Conservation (phyloP, 2,329 filamentous ascomycete genomes). For the Pseudophaeomoniella oleicola region DNA sequence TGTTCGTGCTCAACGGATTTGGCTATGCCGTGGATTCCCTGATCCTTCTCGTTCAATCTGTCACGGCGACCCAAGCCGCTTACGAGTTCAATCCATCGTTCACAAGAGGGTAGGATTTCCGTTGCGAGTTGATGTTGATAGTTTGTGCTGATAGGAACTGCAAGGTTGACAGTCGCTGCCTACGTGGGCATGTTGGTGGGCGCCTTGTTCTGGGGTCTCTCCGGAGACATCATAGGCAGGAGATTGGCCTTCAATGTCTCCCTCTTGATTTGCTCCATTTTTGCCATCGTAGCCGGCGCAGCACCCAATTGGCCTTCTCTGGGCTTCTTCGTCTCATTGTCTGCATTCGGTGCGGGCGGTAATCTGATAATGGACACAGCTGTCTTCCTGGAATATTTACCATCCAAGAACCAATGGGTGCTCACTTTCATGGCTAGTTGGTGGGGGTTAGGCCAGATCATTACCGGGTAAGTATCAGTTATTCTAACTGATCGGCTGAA, state of each 20-base stretch:
- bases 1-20: conserved; percentile 49
- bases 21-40: conserved; percentile 30
- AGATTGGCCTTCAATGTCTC: conserved; percentile 55
- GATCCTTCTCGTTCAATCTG: conserved; percentile 13
- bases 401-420: conserved; percentile 47
- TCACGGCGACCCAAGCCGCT: conserved; percentile 8
- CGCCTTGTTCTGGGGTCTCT: conserved; percentile 52
- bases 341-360: conserved; percentile 11
- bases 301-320: conserved; percentile 39
- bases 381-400: conserved; percentile 43
- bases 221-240: conserved; percentile 53
- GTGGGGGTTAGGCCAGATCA: conserved; percentile 15
- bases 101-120: conserved; percentile 6
- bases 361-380: conserved; percentile 22
- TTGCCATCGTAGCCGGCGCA: conserved; percentile 50
- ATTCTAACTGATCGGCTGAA: conserved; percentile 30
- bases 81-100: conserved; percentile 9
- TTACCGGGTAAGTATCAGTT: conserved; percentile 3
- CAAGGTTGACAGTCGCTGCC: conserved; percentile 24
- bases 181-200: conserved; percentile 28
- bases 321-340: conserved; percentile 8
- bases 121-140: no score
- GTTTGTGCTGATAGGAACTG: conserved; percentile 6
- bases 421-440: conserved; percentile 19
- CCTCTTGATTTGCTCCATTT: conserved; percentile 46